Evolutionary conservation across 805 yeast genomes (phyloP).

Genomic region (Tetrapisispora fleetii): DNA sequence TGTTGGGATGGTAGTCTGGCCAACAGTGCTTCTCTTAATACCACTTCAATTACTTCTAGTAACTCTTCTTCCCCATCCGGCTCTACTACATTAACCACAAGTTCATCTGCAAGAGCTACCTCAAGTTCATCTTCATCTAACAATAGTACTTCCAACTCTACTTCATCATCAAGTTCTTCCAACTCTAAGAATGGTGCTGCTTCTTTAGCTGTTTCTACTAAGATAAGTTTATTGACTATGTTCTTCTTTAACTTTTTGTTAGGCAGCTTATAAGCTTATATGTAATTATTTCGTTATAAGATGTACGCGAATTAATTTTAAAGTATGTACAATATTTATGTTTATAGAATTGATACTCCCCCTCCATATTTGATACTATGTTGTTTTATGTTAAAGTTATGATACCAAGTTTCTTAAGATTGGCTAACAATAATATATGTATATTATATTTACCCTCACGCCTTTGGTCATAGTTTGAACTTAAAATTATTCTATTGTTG

Average conservation of each 20-base stretch:
- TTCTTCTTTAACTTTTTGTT: constrained; percentile 2
- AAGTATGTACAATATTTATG: background rate
- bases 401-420: too few relatives aligned
- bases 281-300: background rate
- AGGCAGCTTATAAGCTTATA: background rate
- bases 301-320: background rate
- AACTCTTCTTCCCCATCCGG: constrained; percentile 5
- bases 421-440: too few relatives aligned
- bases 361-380: background rate
- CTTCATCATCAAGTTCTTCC: constrained; percentile 3
- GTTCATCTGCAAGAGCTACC: constrained; percentile 5
- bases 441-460: background rate
- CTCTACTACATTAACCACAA: constrained; percentile 2
- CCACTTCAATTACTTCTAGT: constrained; percentile 4
- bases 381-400: background rate
- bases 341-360: background rate
- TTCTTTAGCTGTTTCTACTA: background rate
- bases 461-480: background rate
- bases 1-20: constrained; percentile 46
- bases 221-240: background rate
- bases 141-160: constrained; percentile 2
- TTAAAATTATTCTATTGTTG: constrained; percentile 23
- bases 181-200: constrained; percentile 4
- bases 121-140: background rate
- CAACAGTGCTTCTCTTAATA: background rate